These are phyloP conservation scores for barrel medic (Medicago truncatula) DNA, from an alignment of 306 rosid genomes.

Conservation along the genomic window MtrunA17r5.0-ANR NC_053043.1:43950001-43950500, in stretches of 20 bases:
- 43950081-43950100: constrained; percentile 79
- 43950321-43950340: constrained; percentile 85
- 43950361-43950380: constrained; percentile 81
- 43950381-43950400: constrained; percentile 58
- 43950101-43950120: constrained; percentile 46
- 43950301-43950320: constrained; percentile 65
- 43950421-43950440: background rate
- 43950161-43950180: background rate
- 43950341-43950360: constrained; percentile 93
- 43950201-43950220: background rate
- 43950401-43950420: background rate
- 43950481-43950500: too few relatives aligned
- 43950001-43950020: constrained; percentile 81
- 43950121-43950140: background rate
- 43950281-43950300: constrained; percentile 81
- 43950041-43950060: constrained; percentile 93
- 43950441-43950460: background rate
- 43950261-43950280: constrained; percentile 71
- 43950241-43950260: constrained; percentile 62
- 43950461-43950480: too few relatives aligned
- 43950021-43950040: constrained; percentile 80
- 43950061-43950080: constrained; percentile 91
- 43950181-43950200: constrained; percentile 7
- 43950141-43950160: background rate
- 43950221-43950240: constrained; percentile 63